A percentile compares a stretch with the other conserved stretches of the same genome.
Conservation (phyloP, 306 rosid species). For the Cucurbita ficifolia region DNA sequence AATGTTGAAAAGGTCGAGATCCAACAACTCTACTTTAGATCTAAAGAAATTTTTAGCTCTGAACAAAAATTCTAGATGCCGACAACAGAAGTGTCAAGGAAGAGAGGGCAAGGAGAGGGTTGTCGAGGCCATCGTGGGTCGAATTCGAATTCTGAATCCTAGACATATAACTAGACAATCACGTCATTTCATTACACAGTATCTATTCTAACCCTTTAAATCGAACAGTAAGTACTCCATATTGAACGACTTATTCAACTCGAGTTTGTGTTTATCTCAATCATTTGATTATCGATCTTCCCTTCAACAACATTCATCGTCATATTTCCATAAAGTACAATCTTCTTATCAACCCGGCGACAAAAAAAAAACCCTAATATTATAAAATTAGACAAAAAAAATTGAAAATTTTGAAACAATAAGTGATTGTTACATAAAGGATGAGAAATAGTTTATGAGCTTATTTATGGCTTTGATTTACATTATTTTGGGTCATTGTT, state of each 20-base stretch:
- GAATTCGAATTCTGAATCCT: no score
- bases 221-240: neutral
- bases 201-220: neutral
- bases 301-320: neutral
- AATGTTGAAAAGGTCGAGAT: no score
- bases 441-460: no score
- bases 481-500: neutral
- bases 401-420: neutral
- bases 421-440: neutral
- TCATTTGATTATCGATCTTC: neutral
- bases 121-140: no score
- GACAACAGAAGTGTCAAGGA: no score
- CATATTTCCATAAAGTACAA: neutral
- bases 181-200: neutral
- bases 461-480: no score
- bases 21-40: no score
- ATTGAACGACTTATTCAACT: neutral
- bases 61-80: no score
- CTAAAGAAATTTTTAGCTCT: no score
- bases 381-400: neutral
- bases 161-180: neutral
- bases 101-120: no score
- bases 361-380: neutral
- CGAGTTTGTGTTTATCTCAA: neutral
- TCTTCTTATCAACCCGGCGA: neutral